Conservation (phyloP, 805 yeast species). For the Naumovozyma castellii region DNA sequence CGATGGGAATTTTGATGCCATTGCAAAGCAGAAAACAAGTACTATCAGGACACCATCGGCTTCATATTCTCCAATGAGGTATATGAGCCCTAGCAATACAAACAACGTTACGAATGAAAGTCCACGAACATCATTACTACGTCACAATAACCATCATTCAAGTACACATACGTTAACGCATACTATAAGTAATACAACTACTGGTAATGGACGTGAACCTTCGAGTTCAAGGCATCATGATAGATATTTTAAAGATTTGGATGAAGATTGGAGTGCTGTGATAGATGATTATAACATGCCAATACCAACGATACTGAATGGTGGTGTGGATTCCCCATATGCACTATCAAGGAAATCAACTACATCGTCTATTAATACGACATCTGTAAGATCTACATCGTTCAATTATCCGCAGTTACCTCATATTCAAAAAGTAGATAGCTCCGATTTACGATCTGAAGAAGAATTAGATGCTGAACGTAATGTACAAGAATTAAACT, state of each 20-base stretch:
- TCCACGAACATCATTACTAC: slow-evolving; percentile 10
- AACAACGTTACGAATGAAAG: slow-evolving; percentile 7
- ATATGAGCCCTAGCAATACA: slow-evolving; percentile 11
- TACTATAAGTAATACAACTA: slow-evolving; percentile 3
- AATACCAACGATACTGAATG: slow-evolving; percentile 25
- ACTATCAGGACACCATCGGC: slow-evolving; percentile 13
- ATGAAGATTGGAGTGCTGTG: slow-evolving; percentile 90
- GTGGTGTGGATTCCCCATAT: slow-evolving; percentile 21
- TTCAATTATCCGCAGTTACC: slow-evolving; percentile 26
- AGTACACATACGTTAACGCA: background rate
- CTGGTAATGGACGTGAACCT: slow-evolving; percentile 2
- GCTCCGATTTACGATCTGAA: slow-evolving; percentile 16
- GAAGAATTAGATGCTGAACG: slow-evolving; percentile 25
- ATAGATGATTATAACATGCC: slow-evolving; percentile 37
- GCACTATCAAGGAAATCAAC: slow-evolving; percentile 11
- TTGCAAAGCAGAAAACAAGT: slow-evolving; percentile 20
- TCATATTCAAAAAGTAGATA: slow-evolving; percentile 15
- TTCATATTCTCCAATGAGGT: slow-evolving; percentile 22
- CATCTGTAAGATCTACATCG: slow-evolving; percentile 3
- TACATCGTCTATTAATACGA: slow-evolving; percentile 18
- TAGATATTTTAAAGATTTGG: slow-evolving; percentile 53
- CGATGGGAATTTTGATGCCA: slow-evolving; percentile 24
- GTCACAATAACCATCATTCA: slow-evolving; percentile 9
- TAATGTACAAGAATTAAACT: slow-evolving; percentile 40
- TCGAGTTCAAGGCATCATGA: slow-evolving; percentile 22